A percentile compares a stretch with the other conserved stretches of the same genome.
These are phyloP conservation scores for Nakaseomyces glabratus DNA, from an alignment of 1,139 yeast genomes.

Conservation along the genomic window DNA sequence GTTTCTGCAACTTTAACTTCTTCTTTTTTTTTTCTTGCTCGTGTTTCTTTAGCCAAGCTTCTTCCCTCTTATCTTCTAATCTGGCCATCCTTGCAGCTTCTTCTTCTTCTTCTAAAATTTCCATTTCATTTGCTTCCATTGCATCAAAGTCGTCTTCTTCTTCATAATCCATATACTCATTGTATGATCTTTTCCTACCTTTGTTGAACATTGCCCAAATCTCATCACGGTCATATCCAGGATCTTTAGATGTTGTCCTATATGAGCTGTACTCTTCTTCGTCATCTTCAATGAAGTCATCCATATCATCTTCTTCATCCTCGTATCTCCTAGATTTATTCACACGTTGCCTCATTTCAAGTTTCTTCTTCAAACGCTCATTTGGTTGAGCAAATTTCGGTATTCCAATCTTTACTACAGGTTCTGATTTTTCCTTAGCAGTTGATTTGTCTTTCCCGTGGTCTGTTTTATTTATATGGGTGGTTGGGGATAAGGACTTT, in stretches of 20 bases:
- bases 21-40: slow-evolving; percentile 35
- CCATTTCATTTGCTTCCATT: slow-evolving; percentile 93
- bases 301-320: slow-evolving; percentile 34
- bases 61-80: slow-evolving; percentile 57
- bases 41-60: slow-evolving; percentile 45
- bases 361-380: slow-evolving; percentile 18
- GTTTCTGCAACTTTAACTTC: background rate
- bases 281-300: slow-evolving; percentile 52
- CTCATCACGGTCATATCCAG: slow-evolving; percentile 68
- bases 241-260: slow-evolving; percentile 11
- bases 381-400: slow-evolving; percentile 12
- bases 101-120: slow-evolving; percentile 72
- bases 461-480: background rate
- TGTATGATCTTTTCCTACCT: slow-evolving; percentile 44
- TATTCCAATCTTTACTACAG: slow-evolving; percentile 3
- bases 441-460: slow-evolving; percentile 5
- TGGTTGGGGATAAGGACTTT: background rate
- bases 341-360: slow-evolving; percentile 12
- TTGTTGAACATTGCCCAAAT: slow-evolving; percentile 80
- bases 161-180: slow-evolving; percentile 36
- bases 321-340: slow-evolving; percentile 11
- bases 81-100: slow-evolving; percentile 53
- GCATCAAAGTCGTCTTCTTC: slow-evolving; percentile 50
- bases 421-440: slow-evolving; percentile 7
- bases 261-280: slow-evolving; percentile 35